Evolutionary conservation across 1,284 basidiomycete genomes (phyloP).

Genomic region (Moniliophthora roreri): DNA sequence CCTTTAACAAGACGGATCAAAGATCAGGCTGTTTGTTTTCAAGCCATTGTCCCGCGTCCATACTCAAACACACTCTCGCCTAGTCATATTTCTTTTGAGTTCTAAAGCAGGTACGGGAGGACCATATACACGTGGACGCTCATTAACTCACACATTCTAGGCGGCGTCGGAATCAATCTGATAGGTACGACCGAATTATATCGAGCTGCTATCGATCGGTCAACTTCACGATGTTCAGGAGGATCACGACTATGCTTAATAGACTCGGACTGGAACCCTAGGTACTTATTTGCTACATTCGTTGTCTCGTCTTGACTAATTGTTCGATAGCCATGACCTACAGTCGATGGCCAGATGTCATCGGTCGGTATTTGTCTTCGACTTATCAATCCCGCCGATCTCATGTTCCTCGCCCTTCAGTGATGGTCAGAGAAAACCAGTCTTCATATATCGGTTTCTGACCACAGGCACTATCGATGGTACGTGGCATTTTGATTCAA

Average conservation of each 20-base stretch:
- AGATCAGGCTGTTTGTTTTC: conserved; percentile 59
- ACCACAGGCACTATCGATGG: conserved; percentile 82
- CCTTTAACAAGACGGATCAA: conserved; percentile 77
- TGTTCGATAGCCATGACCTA: conserved; percentile 71
- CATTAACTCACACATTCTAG: conserved; percentile 21
- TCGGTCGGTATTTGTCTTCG: conserved; percentile 50
- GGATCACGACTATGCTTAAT: conserved; percentile 82
- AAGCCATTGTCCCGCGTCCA: not conserved
- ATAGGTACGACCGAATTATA: conserved; percentile 43
- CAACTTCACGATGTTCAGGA: conserved; percentile 36
- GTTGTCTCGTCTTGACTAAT: not conserved
- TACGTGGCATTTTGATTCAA: conserved; percentile 24
- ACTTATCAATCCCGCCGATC: not conserved
- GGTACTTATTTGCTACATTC: conserved; percentile 39
- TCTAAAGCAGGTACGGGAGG: conserved; percentile 79
- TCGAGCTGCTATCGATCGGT: not conserved
- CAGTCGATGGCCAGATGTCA: conserved; percentile 99
- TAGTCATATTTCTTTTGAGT: conserved; percentile 91
- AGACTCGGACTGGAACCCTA: conserved; percentile 97
- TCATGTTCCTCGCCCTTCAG: conserved; percentile 37
- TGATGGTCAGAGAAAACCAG: conserved; percentile 92
- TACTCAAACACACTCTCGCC: conserved; percentile 4
- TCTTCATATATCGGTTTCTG: conserved; percentile 92
- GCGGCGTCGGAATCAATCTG: conserved; percentile 93
- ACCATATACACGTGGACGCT: not conserved